Evolutionary conservation across 1,284 basidiomycete genomes (phyloP), one percentile per base, ranked within the genome.

Genomic region (Boletus hoseneyae): DNA sequence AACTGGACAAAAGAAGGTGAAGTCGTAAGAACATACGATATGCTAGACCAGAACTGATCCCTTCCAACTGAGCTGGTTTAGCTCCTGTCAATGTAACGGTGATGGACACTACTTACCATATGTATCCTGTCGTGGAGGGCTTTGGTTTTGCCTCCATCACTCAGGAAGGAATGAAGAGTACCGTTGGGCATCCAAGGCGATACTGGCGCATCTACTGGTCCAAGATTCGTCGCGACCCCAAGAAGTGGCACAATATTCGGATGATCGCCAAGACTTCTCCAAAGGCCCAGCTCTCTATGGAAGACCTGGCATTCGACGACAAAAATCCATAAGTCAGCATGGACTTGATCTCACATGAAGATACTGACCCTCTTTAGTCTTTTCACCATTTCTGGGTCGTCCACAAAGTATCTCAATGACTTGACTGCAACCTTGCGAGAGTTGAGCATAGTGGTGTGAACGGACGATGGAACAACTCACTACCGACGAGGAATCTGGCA

Each of bases 181-280:
- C 47, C 34, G 5, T 48, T 48, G 9, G 5, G 5, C 41, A 38
- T 30, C 47, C 47, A 48, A 25, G 47, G 41, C 6, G 47, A 44
- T n/a, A 48, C 47, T 15, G 13, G 12, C 11, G 34, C 40, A 25
- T 48, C 41, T 4, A 37, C 41, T 2, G 35, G 47, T 25, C 47
- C 47, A 15, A 48, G 38, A 23, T 48, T 38, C 41, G 8, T 43
- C n/a, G 15, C 41, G 12, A 48, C 6, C 19, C 47, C 41, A 18
- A 48, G 40, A n/a, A 48, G 33, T 4, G 47, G 40, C 3, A 48
- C 47, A 33, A 48, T 37, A 15, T 32, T 32, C 13, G 30, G 30
- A 6, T 48, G 47, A 37, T 48, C 38, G 3, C 47, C 40, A 8
- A 48, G 47, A 3, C 47, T 37, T 32, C 34, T 37, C 47, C 47